phyloP scores from a whole-genome alignment of 2,329 filamentous ascomycete genomes.

The Plenodomus biglobosus region DNA sequence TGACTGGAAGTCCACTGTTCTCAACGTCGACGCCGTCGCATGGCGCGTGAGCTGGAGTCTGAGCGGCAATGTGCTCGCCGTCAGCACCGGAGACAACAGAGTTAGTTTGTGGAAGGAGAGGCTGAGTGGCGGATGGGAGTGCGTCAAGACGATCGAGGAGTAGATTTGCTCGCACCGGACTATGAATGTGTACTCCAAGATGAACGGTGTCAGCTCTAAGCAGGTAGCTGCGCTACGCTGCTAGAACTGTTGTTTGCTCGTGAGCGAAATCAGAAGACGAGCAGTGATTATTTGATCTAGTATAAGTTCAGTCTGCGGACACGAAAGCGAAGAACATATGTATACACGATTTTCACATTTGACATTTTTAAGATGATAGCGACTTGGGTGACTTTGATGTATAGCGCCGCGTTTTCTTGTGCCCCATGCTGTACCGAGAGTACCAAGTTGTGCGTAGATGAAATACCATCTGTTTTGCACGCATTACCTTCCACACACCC shows the following conservation, averaged over 20 bases:
- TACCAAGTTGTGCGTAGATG: background rate
- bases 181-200: background rate
- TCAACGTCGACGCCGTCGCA: constrained; percentile 84
- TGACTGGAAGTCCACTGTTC: constrained; percentile 81
- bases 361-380: too few relatives aligned
- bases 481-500: too few relatives aligned
- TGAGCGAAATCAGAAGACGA: too few relatives aligned
- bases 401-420: too few relatives aligned
- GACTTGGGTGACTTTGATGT: too few relatives aligned
- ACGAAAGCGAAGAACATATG: background rate
- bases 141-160: constrained; percentile 94
- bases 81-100: constrained; percentile 93
- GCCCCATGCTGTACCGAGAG: too few relatives aligned
- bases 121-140: constrained; percentile 93
- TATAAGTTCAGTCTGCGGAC: background rate
- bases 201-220: background rate
- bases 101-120: constrained; percentile 99
- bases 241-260: background rate
- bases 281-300: too few relatives aligned
- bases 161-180: constrained; percentile 40
- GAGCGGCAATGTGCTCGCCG: constrained; percentile 92
- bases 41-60: constrained; percentile 99
- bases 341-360: background rate
- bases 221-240: background rate
- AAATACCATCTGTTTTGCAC: too few relatives aligned